A percentile compares a stretch with the other conserved stretches of the same genome.
These are phyloP conservation scores for Pseudogymnoascus sp. DNA, from an alignment of 2,329 filamentous ascomycete species.

Conservation along the genomic window DNA sequence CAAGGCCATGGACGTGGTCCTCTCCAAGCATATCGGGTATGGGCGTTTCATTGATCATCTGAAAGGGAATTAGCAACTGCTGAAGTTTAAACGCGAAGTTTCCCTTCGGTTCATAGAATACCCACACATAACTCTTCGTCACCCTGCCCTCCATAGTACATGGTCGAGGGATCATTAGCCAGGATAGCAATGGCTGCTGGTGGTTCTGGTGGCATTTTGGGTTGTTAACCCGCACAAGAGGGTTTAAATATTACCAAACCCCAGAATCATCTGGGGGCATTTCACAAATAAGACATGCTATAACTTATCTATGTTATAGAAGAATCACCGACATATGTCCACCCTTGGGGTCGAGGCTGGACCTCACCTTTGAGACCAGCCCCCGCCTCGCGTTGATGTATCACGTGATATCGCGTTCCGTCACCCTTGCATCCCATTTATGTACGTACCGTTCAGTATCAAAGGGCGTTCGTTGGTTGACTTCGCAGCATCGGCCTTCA, in stretches of 20 bases:
- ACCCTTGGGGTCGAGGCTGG: neutral
- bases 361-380: neutral
- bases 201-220: conserved; percentile 20
- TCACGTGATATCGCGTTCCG: conserved; percentile 1
- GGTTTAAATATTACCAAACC: neutral
- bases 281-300: conserved; percentile 3
- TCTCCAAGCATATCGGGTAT: conserved; percentile 38
- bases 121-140: neutral
- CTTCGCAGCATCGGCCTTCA: neutral
- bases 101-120: neutral
- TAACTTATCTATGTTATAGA: conserved; percentile 4
- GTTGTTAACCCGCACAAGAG: neutral
- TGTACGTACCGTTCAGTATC: neutral
- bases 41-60: conserved; percentile 21
- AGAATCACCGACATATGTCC: neutral
- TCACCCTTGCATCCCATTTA: conserved; percentile 4
- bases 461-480: neutral
- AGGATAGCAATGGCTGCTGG: conserved; percentile 20
- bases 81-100: neutral
- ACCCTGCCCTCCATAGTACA: conserved; percentile 19
- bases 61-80: neutral
- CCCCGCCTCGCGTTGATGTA: neutral
- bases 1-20: conserved; percentile 32
- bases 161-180: conserved; percentile 20
- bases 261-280: conserved; percentile 3